Conservation (phyloP, 208 protist genomes). For the Strigomonas culicis region DNA sequence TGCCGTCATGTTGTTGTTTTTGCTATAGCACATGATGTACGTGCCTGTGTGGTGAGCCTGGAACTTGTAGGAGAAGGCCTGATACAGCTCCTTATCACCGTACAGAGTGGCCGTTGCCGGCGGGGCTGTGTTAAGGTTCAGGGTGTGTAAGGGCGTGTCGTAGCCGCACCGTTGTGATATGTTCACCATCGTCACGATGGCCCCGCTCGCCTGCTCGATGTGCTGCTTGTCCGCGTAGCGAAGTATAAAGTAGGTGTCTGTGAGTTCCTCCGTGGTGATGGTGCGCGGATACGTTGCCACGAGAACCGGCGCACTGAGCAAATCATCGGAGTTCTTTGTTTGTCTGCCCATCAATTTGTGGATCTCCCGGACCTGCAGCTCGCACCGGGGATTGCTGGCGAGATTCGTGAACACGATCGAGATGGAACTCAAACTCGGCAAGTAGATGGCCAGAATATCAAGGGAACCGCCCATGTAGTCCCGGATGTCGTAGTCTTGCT, state of each 20-base stretch:
- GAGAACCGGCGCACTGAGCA: slow-evolving; percentile 10
- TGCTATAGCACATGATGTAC: slow-evolving; percentile 58
- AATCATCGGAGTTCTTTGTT: too few relatives aligned
- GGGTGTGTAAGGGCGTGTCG: slow-evolving; percentile 8
- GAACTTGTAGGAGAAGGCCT: slow-evolving; percentile 30
- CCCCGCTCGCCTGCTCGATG: not conserved
- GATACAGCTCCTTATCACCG: slow-evolving; percentile 17
- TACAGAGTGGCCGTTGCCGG: slow-evolving; percentile 12
- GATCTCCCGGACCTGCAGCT: slow-evolving; percentile 25
- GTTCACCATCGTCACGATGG: slow-evolving; percentile 22
- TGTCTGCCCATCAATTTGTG: not conserved
- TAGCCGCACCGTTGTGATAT: slow-evolving; percentile 17
- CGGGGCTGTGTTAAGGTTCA: slow-evolving; percentile 27
- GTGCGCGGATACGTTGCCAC: slow-evolving; percentile 50
- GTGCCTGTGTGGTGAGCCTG: slow-evolving; percentile 20
- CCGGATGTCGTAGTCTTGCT: slow-evolving; percentile 46
- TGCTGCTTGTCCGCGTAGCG: slow-evolving; percentile 18
- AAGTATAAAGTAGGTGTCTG: slow-evolving; percentile 39
- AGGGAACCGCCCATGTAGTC: slow-evolving; percentile 62
- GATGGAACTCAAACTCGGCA: slow-evolving; percentile 25
- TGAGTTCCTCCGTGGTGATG: slow-evolving; percentile 31
- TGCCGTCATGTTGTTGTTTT: not conserved
- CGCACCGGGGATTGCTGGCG: slow-evolving; percentile 30
- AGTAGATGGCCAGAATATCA: slow-evolving; percentile 24
- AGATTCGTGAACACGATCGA: slow-evolving; percentile 64